Base-by-base conservation (phyloP, 2,329 filamentous ascomycete genomes). In the Herpotrichia juniperi region DNA sequence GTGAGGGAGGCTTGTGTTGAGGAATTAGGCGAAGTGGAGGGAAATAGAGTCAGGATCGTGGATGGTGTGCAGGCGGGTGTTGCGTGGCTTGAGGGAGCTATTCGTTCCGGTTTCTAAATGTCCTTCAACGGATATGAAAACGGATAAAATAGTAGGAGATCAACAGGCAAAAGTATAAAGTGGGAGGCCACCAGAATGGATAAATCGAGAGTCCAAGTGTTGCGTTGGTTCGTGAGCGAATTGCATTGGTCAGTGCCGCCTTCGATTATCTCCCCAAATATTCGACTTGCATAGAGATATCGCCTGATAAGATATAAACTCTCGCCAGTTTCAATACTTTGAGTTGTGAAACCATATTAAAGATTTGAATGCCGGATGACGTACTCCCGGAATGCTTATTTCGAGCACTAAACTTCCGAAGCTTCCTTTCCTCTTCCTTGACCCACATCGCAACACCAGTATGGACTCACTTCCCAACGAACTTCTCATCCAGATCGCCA, bases 21-120 rank as follows among this genome's bases (percentile, higher is more conserved):
- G 51, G 79, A 83, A 44, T 80, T 88, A 50, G 89, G 89, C 1
- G 71, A 80, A n/a, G 74, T 80, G 10, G 78, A 80, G 40, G 88
- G 83, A 0, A 74, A 78, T 48, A 76, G 78, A 28, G 77, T 96
- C 3, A 83, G 82, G 64, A 86, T 97, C 55, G 78, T 97, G 5
- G 93, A 97, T 72, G 92, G 91, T 0, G 87, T 93, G 31, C 85
- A 86, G 70, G 88, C 87, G 2, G 90, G 87, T 1, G 76, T 90
- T 48, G 76, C 85, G 39, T 80, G 86, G 70, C 66, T 90, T 14
- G 83, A 87, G 50, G 81, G 85, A 2, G 73, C 72, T 22, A 51
- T 78, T 25, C 66, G 77, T 32, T 63, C 70, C 42, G 68, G 63
- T 0, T 69, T 71, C 12, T 76, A 63, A 44, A 22, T 57, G 37